Conservation (phyloP, 73 alveolate genomes). For the Diophrys sp. region DNA sequence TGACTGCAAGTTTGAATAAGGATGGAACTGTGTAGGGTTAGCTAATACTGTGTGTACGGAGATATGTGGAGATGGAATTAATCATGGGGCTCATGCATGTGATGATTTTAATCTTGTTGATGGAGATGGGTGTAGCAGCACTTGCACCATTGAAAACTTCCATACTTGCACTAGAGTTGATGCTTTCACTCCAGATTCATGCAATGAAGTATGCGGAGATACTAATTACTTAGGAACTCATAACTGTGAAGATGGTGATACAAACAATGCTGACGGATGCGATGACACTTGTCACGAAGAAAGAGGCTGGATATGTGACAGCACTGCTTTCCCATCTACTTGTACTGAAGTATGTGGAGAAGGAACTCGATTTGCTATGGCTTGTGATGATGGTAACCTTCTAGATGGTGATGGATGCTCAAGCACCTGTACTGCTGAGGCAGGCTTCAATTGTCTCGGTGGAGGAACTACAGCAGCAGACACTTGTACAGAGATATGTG, state of each 20-base stretch:
- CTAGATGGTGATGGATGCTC: slow-evolving; percentile 19
- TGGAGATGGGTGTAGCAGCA: slow-evolving; percentile 57
- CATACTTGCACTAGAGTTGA: slow-evolving; percentile 31
- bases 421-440: background rate
- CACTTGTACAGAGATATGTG: slow-evolving; percentile 3
- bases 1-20: slow-evolving; percentile 20
- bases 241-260: slow-evolving; percentile 60
- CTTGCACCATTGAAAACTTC: slow-evolving; percentile 31
- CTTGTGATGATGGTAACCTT: slow-evolving; percentile 9
- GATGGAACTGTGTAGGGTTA: slow-evolving; percentile 4
- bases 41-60: background rate
- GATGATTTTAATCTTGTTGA: slow-evolving; percentile 55
- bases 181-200: background rate
- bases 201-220: slow-evolving; percentile 48
- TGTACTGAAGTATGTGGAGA: slow-evolving; percentile 24
- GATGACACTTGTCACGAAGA: slow-evolving; percentile 9
- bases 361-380: background rate
- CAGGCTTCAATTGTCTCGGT: slow-evolving; percentile 3
- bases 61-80: slow-evolving; percentile 20
- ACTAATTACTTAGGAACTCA: background rate
- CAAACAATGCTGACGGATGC: slow-evolving; percentile 16
- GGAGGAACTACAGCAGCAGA: slow-evolving; percentile 9
- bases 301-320: slow-evolving; percentile 5
- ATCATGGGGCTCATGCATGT: slow-evolving; percentile 15
- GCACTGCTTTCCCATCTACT: background rate